Base-by-base conservation (phyloP, 495 filamentous ascomycete species). In the Penicillium pulvis region DNA sequence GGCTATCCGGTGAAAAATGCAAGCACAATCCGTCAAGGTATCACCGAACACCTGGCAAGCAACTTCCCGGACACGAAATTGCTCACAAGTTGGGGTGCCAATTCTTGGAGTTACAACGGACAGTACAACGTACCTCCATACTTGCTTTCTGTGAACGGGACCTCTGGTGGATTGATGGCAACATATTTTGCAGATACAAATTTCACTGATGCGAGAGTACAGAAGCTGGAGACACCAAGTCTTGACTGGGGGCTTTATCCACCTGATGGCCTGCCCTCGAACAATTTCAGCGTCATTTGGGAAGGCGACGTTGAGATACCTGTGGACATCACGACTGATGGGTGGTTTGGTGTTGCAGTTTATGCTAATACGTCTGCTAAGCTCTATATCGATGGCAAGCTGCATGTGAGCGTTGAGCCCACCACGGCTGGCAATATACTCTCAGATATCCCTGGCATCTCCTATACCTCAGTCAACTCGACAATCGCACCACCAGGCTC, bases 201-300 rank as follows among this genome's bases (percentile, higher is more conserved):
- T 26, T 78, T 74, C 53, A 60, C 62, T n/a, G 57, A 69, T 28
- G 64, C 73, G 4, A 44, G 60, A 39, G 63, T 53, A 8, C 49
- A 69, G 30, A 62, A 61, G 31, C 39, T 71, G 14, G 75, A 78
- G 45, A 63, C 65, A 1, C 75, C 75, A 0, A 71, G 71, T 23
- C 64, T 74, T 2, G 72, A 77, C 24, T 78, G 76, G 73, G 74
- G 75, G 2, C 31, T 77, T 23, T 78, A 76, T 49, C 73, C 74
- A 3, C 74, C 74, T 6, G 63, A 67, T 1, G 74, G 72, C 3
- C 64, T 77, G 9, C 57, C 74, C 11, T 75, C 72, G 2, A 78
- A 76, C 53, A 76, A 76, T 52, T 79, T 77, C 57, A 78, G 75
- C 44, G 74, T 68, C 12, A 58, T 68, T 11, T 78, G 72, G 74